Base-by-base conservation (phyloP, 495 filamentous ascomycete species). In the Hypoxylon intermedium region DNA sequence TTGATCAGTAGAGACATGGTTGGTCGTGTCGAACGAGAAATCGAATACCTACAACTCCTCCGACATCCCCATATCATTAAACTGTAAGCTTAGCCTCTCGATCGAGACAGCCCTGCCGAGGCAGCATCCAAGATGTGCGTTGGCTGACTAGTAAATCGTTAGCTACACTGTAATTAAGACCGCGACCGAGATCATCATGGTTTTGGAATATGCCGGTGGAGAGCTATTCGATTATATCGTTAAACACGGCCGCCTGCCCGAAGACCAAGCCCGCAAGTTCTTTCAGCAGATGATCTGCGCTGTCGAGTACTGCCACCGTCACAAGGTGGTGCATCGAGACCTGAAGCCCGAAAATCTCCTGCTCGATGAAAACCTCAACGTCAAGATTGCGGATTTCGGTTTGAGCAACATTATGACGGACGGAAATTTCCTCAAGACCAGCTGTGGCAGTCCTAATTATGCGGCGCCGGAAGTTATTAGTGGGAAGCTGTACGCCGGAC, bases 221-320 rank as follows among this genome's bases (percentile, higher is more conserved):
- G 94, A 98, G 75, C 80, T 98, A 20, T 98, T 98, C 78, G 93
- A 98, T 71, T 98, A 97, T 70, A 90, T 98, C 23, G 94, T 98
- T 53, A 83, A 88, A 66, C 82, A 95, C 61, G 95, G 94, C 44
- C 89, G 87, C 73, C 91, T 97, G 82, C 80, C 86, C 33, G 94
- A 98, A 73, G 85, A 89, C 57, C 87, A 93, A 63, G 94, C 95
- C 36, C 86, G 94, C 42, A 89, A 93, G 63, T 98, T 98, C 77
- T 98, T 98, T 75, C 94, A 98, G 72, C 94, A 98, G 74, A 98
- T 98, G 67, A 91, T 97, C n/a, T 96, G 93, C 69, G 95, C 94
- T 15, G 95, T 98, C 46, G 94, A 98, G 70, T 98, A 98, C 75
- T 98, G 94, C 74, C 94, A 98, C 75, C 84, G 94, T 58, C 95